A percentile compares a stretch with the other conserved stretches of the same genome.
These are phyloP conservation scores for Guadua angustifolia DNA, from an alignment of 176 grass and related monocot species.

Conservation along the genomic window DNA sequence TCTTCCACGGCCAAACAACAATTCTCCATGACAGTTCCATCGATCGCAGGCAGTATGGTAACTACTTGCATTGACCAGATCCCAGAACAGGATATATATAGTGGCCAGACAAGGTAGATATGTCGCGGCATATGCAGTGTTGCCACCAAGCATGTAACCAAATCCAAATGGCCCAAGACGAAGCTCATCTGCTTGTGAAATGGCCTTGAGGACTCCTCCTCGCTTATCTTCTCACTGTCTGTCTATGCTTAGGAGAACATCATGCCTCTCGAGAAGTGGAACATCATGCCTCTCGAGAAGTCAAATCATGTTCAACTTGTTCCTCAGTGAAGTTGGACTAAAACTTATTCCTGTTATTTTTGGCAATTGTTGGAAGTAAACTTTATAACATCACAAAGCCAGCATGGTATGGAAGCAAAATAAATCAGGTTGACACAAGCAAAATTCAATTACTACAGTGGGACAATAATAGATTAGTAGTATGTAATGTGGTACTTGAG, in stretches of 20 bases:
- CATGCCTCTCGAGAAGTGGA: background rate
- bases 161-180: conserved; percentile 22
- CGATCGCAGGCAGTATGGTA: background rate
- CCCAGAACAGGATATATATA: conserved; percentile 14
- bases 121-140: conserved; percentile 32
- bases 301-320: background rate
- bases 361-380: background rate
- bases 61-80: background rate
- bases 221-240: background rate
- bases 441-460: background rate
- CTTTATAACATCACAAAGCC: background rate
- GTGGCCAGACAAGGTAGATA: conserved; percentile 33
- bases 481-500: background rate
- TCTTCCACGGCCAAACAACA: conserved; percentile 21
- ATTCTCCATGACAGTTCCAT: background rate
- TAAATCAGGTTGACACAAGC: background rate
- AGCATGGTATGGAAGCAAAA: background rate
- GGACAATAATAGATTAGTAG: background rate
- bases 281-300: background rate
- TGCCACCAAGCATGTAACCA: conserved; percentile 33
- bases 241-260: background rate
- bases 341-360: background rate
- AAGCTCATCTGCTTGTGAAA: background rate
- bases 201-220: conserved; percentile 34
- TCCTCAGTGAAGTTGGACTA: background rate